These are phyloP conservation scores for Debaryomyces sp. DNA, from an alignment of 1,139 yeast genomes.

Conservation along the genomic window DNA sequence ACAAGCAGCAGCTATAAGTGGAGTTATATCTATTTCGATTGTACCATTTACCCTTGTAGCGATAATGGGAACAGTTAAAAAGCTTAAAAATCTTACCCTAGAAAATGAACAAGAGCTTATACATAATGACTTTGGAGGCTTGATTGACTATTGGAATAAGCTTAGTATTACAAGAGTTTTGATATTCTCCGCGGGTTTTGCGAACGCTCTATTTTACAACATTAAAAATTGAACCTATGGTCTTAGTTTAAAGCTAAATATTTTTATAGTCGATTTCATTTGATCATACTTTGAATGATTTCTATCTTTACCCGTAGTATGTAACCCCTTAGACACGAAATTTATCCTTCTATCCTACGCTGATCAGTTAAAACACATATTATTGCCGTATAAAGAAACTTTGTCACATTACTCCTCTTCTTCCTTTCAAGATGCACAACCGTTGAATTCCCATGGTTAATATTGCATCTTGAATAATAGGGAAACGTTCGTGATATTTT, in stretches of 20 bases:
- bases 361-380: too few relatives aligned
- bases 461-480: too few relatives aligned
- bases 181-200: constrained; percentile 4
- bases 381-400: too few relatives aligned
- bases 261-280: neutral
- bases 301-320: too few relatives aligned
- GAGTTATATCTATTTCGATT: constrained; percentile 2
- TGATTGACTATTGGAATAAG: constrained; percentile 8
- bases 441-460: too few relatives aligned
- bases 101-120: neutral
- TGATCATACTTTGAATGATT: too few relatives aligned
- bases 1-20: neutral
- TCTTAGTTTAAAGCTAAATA: neutral
- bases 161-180: constrained; percentile 4
- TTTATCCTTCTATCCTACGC: too few relatives aligned
- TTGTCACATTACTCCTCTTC: too few relatives aligned
- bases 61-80: constrained; percentile 3
- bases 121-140: neutral
- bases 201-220: neutral
- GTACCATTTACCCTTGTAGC: constrained; percentile 5
- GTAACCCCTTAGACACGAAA: too few relatives aligned
- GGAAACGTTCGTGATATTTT: too few relatives aligned
- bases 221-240: neutral
- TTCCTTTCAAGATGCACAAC: too few relatives aligned
- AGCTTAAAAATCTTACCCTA: neutral